Evolutionary conservation across 257 asterid genomes (phyloP), one percentile per base, ranked within the genome.

Genomic region (Prunella vulgaris): DNA sequence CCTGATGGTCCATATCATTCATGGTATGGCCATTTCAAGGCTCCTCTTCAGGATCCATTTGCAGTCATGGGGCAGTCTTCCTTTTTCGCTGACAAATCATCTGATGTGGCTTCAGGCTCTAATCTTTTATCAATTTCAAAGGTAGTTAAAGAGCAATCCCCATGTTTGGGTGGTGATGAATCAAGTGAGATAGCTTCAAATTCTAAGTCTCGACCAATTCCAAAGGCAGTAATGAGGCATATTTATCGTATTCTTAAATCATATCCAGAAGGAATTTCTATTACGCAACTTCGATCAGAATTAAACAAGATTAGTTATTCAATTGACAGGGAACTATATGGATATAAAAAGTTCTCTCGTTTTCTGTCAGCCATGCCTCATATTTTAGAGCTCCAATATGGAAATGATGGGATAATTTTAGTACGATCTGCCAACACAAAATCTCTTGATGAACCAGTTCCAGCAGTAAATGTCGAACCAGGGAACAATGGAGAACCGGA

Each of bases 1-100:
- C 99, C 99, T 2, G 99, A 93, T 72, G 97, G 99, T 60, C 96
- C 89, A 0, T 82, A 84, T 61, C 79, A 84, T 76, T 90, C 99
- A 62, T 90, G 96, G 96, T 93, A 93, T 74, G 99, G 96, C 53
- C 85, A 85, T 74, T 87, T 73, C 79, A 88, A 61, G 74, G 82
- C 83, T 61, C 90, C 96, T 58, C 90, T 87, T 46, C 90, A 86
- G 80, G 88, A 87, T 58, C 95, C 97, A 27, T 90, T 84, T 80
- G 79, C 85, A 68, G 76, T 68, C 57, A 59, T 53, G 12, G 94
- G 80, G 60, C 91, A 79, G 70, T 27, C 85, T 48, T 44, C 79
- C 0, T 75, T 72, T 66, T 71, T 66, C 37, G 71, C 72, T 46
- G 85, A 82, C 7, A 77, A 81, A 42, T 44, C 74, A 25, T 63